These are phyloP conservation scores for Fagopyrum tataricum DNA, from an alignment of 148 eudicot genomes.

Conservation along the genomic window DNA sequence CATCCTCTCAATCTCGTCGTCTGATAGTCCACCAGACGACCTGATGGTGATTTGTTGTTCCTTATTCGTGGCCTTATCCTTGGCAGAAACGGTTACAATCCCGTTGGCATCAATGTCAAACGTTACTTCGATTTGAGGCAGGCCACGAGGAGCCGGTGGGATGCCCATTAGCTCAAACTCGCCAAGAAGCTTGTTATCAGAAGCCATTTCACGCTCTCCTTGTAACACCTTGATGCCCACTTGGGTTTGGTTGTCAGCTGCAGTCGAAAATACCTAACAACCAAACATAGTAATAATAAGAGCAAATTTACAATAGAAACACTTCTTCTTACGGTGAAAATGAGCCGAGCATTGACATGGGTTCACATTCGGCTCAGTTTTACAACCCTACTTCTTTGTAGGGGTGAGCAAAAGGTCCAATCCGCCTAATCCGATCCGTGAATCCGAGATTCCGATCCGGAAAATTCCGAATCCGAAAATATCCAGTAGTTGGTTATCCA, in stretches of 20 bases:
- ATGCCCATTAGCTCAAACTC: constrained; percentile 40
- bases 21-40: constrained; percentile 42
- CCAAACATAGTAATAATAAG: neutral
- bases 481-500: no score
- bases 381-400: no score
- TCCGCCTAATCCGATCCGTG: no score
- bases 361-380: no score
- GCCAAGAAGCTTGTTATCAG: constrained; percentile 40
- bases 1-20: constrained; percentile 42
- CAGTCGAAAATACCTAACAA: constrained; percentile 42
- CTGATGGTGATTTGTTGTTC: constrained; percentile 38
- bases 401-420: no score
- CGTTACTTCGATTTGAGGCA: constrained; percentile 47
- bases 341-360: no score
- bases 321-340: no score
- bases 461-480: no score
- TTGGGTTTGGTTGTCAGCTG: constrained; percentile 48
- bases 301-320: no score
- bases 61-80: constrained; percentile 31
- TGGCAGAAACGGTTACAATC: constrained; percentile 42
- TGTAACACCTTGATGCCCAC: constrained; percentile 42
- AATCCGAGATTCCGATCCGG: no score
- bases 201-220: constrained; percentile 51
- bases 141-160: constrained; percentile 47
- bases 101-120: constrained; percentile 51